Conservation (phyloP, 2,329 filamentous ascomycete species). For the Dactylellina haptotyla region DNA sequence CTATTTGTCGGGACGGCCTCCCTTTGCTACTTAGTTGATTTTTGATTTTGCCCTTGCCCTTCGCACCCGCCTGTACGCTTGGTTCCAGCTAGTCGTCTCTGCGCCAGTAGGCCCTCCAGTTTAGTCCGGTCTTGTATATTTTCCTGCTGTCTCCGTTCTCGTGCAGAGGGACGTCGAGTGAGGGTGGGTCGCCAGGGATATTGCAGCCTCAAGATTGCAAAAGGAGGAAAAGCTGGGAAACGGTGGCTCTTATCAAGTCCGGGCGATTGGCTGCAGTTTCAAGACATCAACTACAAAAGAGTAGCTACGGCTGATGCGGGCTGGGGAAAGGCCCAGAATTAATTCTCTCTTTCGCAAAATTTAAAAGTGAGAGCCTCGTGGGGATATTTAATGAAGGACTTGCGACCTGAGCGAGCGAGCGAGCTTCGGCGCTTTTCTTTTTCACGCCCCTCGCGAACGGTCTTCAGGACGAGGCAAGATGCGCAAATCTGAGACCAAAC, state of each 20-base stretch:
- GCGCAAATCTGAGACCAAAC: too few species aligned
- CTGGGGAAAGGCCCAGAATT: slow-evolving; percentile 2
- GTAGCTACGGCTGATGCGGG: slow-evolving; percentile 32
- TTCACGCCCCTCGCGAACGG: neutral
- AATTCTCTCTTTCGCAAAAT: slow-evolving; percentile 1
- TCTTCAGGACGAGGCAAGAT: neutral
- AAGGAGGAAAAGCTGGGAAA: slow-evolving; percentile 25
- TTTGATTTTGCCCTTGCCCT: neutral
- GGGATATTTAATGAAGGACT: neutral
- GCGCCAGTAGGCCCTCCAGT: neutral
- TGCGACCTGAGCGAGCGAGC: neutral
- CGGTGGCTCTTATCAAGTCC: slow-evolving; percentile 39
- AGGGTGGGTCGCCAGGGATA: slow-evolving; percentile 22
- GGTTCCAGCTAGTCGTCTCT: neutral
- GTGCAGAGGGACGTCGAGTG: neutral
- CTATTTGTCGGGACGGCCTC: neutral
- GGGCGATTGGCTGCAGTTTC: slow-evolving; percentile 35
- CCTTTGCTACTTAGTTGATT: neutral
- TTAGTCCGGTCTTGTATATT: too few species aligned
- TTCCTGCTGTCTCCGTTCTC: neutral
- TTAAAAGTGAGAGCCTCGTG: slow-evolving; percentile 22
- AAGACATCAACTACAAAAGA: slow-evolving; percentile 13
- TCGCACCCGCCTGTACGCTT: neutral
- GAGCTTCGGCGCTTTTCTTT: neutral
- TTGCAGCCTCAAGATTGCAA: slow-evolving; percentile 36